Evolutionary conservation across 73 alveolate species (phyloP).

Genomic region (Paramecium sexaurelia): DNA sequence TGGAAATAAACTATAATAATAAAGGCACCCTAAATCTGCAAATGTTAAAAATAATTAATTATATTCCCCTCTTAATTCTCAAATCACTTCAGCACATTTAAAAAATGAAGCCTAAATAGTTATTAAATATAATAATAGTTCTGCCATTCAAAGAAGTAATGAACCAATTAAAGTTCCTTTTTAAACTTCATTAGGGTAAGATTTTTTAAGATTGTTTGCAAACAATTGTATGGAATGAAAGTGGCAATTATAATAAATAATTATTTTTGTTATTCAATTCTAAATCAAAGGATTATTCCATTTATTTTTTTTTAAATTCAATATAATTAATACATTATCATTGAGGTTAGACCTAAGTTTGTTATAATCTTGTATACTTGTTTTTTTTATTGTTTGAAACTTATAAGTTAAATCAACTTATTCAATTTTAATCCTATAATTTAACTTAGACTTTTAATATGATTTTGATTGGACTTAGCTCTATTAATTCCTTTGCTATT

Average conservation of each 20-base stretch:
- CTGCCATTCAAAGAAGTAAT: not conserved
- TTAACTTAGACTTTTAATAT: not conserved
- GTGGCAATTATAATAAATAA: not conserved
- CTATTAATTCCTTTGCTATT: not conserved
- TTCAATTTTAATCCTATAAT: not conserved
- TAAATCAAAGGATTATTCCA: not conserved
- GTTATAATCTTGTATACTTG: not conserved
- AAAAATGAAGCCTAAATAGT: constrained; percentile 19
- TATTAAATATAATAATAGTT: constrained; percentile 39
- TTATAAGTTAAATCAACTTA: not conserved
- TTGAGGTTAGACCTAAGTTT: not conserved
- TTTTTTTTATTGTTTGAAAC: not conserved
- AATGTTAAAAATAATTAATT: not conserved
- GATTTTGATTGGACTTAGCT: not conserved
- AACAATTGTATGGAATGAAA: not conserved
- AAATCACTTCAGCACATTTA: not conserved
- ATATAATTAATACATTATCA: not conserved
- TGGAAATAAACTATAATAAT: not conserved
- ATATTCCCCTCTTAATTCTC: constrained; percentile 17
- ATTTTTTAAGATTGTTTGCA: constrained; percentile 46
- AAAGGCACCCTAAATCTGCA: constrained; percentile 43
- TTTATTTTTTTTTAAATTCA: not conserved
- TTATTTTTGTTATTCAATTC: not conserved
- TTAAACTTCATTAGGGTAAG: constrained; percentile 54
- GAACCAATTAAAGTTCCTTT: constrained; percentile 56